A percentile compares a stretch with the other conserved stretches of the same genome.
These are phyloP conservation scores for Ceratocystiopsis minuta DNA, from an alignment of 2,329 filamentous ascomycete species.

Conservation along the genomic window DNA sequence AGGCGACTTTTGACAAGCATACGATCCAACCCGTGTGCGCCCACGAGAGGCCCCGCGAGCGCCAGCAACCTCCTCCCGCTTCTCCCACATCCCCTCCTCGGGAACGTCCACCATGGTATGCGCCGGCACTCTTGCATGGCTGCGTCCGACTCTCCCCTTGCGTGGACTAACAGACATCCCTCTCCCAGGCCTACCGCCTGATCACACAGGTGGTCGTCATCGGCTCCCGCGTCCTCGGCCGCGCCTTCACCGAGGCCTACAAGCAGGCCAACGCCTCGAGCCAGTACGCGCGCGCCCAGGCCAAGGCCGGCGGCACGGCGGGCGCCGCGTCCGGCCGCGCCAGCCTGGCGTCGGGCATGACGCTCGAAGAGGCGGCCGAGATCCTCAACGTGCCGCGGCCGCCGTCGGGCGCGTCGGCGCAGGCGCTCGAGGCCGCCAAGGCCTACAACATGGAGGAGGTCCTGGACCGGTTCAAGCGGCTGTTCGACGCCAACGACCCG, in stretches of 20 bases:
- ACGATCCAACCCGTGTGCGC: too few relatives aligned
- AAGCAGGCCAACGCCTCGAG: slow-evolving; percentile 82
- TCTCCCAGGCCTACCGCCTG: slow-evolving; percentile 67
- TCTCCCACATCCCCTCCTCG: too few relatives aligned
- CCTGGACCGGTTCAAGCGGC: slow-evolving; percentile 73
- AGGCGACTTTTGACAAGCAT: too few relatives aligned
- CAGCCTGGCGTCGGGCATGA: slow-evolving; percentile 50
- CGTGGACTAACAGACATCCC: not conserved
- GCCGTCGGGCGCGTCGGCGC: slow-evolving; percentile 32
- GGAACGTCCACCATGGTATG: too few relatives aligned
- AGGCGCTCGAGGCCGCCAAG: slow-evolving; percentile 16
- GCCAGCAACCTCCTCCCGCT: too few relatives aligned
- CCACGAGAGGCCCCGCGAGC: too few relatives aligned
- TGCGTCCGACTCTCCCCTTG: too few relatives aligned
- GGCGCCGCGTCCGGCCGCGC: slow-evolving; percentile 21
- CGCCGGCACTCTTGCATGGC: too few relatives aligned
- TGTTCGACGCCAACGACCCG: slow-evolving; percentile 90
- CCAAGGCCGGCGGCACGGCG: slow-evolving; percentile 31
- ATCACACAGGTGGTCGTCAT: slow-evolving; percentile 85
- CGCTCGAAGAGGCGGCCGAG: slow-evolving; percentile 89
- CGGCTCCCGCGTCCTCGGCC: slow-evolving; percentile 78
- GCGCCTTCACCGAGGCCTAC: slow-evolving; percentile 86
- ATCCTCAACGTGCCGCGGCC: slow-evolving; percentile 82
- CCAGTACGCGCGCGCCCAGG: slow-evolving; percentile 58
- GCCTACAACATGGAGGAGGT: slow-evolving; percentile 52